These are phyloP conservation scores for Penicillium vulpinum DNA, from an alignment of 2,329 filamentous ascomycete species.

Conservation along the genomic window DNA sequence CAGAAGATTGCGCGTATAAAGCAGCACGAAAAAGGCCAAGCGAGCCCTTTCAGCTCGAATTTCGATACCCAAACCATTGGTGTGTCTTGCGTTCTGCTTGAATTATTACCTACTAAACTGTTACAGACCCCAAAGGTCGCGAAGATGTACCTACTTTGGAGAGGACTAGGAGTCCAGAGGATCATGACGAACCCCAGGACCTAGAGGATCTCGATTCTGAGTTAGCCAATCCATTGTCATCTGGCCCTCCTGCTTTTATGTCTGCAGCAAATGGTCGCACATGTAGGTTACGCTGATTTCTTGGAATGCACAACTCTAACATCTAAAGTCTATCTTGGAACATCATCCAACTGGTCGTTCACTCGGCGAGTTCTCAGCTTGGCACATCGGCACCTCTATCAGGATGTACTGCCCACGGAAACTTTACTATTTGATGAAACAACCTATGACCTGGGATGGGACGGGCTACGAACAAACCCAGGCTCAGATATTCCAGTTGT, in stretches of 20 bases:
- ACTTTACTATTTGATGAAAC: slow-evolving; percentile 53
- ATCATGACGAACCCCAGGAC: slow-evolving; percentile 17
- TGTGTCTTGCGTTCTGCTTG: background rate
- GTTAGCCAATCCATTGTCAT: slow-evolving; percentile 48
- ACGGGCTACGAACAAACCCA: slow-evolving; percentile 43
- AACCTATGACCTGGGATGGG: slow-evolving; percentile 56
- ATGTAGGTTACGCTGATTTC: slow-evolving; percentile 36
- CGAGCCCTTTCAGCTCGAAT: slow-evolving; percentile 21
- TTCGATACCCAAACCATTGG: slow-evolving; percentile 13
- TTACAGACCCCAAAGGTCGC: slow-evolving; percentile 18
- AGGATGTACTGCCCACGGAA: slow-evolving; percentile 41
- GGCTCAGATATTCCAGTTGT: slow-evolving; percentile 29
- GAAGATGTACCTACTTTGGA: slow-evolving; percentile 21
- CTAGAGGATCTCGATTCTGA: slow-evolving; percentile 33
- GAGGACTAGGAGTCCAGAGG: slow-evolving; percentile 11
- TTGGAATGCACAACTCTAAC: background rate
- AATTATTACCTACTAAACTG: slow-evolving; percentile 1
- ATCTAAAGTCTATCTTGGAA: slow-evolving; percentile 30
- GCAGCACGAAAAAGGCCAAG: slow-evolving; percentile 15
- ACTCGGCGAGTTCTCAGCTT: slow-evolving; percentile 23
- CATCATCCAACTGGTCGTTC: slow-evolving; percentile 27
- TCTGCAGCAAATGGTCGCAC: slow-evolving; percentile 43
- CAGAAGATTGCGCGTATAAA: slow-evolving; percentile 29
- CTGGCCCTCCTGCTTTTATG: slow-evolving; percentile 46
- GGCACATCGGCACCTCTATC: slow-evolving; percentile 26